Evolutionary conservation across 2,329 filamentous ascomycete genomes (phyloP), one percentile per base, ranked within the genome.

Genomic region (Xylariaceae sp.): DNA sequence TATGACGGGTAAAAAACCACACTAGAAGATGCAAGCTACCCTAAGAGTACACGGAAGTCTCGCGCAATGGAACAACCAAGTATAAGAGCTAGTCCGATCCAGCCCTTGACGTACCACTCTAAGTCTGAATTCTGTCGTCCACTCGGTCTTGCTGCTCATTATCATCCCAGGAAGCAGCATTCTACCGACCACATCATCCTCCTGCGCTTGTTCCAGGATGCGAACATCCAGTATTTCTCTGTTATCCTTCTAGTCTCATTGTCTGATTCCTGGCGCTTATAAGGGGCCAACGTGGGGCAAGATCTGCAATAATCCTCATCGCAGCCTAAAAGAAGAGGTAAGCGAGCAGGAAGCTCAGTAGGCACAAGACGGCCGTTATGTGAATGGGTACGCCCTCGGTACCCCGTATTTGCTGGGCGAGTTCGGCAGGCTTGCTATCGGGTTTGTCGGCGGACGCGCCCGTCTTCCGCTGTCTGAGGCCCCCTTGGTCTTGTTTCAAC

Each of bases 341-440:
- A 41, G 89, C 93, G 55, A 97, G 78, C 60, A 98, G 68, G 71
- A 98, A 98, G 72, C 88, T 90, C 50, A 95, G 57, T 56, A 98
- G 72, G 63, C 90, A 96, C 33, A 98, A 71, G 17, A 81, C 72
- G 17, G 93, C 91, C 34, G 87, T 87, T 48, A 91, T 79, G 64
- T 91, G 85, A 37, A 98, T 80, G 1, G 93, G 83, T 3, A 98
- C 91, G 17, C 93, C 91, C 54, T 89, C 81, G 52, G 67, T 82
- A 63, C 64, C 78, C 60, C 70, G 73, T 47, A 70, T 71, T 54
- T 73, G 73, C 57, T 78, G 79, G 50, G 73, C 73, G 47, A 69
- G 69, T 64, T 67, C 72, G 49, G 63, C 70, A 34, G 59, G 50
- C 43, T 56, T 57, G 15, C 49, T 30, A 38, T 63, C 55, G 60